Evolutionary conservation across 306 rosid species (phyloP), one percentile per base, ranked within the genome.

Genomic region (Herpetospermum pedunculosum): DNA sequence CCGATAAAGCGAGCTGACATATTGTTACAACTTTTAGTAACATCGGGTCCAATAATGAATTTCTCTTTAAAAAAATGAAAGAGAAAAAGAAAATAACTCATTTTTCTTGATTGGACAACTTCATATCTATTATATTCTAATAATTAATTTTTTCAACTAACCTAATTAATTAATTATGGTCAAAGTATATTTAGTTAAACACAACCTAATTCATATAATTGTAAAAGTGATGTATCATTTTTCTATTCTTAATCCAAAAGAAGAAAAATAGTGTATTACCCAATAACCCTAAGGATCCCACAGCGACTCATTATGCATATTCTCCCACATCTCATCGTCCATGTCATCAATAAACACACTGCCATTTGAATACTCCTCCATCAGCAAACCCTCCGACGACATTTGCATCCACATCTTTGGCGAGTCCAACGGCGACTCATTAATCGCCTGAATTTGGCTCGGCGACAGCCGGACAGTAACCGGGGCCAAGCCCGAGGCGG

Each of bases 361-460:
- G 10, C 52, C 73, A 30, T 69, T 69, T 0, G 55, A 28, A 44
- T 44, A 69, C 73, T 69, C 73, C 2, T 67, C 53, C 53, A 41
- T 67, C 10, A 64, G 30, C 48, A 64, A 13, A 38, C 71, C 21
- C 9, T 80, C 93, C 13, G 85, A 74, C 85, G 84, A 74, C 87
- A 88, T 84, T 75, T 90, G 96, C 96, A 87, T 90, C 97, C 97
- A 92, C 93, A 85, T 90, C 62, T 79, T 87, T 0, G 98, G 98
- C 8, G 98, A 93, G 46, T 93, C 92, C 82, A 93, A 75, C 6
- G 97, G 94, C 7, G 85, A 89, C 78, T 93, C 98, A 65, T 87
- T 91, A 7, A 93, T 93, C 2, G 98, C 97, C 78, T 93, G 90
- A 75, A 93, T 93, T 63, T 93, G 91, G 54, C 87, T 80, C 5